Evolutionary conservation across 208 protist species (phyloP), one percentile per base, ranked within the genome.

Genomic region (Leishmania tropica): DNA sequence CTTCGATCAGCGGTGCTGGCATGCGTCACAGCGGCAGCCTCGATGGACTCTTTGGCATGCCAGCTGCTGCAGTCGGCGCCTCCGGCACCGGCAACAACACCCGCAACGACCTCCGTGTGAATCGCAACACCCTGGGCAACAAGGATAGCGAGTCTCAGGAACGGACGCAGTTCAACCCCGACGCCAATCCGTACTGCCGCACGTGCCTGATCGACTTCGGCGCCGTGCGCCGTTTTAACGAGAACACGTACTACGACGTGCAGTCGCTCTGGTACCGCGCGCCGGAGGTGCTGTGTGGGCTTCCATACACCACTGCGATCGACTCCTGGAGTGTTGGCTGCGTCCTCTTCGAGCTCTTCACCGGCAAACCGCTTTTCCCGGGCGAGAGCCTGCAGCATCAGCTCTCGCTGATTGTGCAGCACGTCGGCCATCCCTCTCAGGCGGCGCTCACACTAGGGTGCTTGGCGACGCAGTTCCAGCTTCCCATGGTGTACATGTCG

Each of bases 151-250:
- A 81, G 35, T 58, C 35, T 19, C 53, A 79, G 60, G 74, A 82
- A 70, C 58, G 62, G 40, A 64, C 40, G 42, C 76, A n/a, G 37
- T 31, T 58, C 37, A 77, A 28, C 60, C 56, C 67, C 48, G 56
- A 71, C 8, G 3, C 64, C 42, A 88, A 79, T 54, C 81, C 79
- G 28, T 85, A 85, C 79, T 83, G 79, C 71, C 85, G 87, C 79
- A 88, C 81, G 60, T 89, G 85, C 71, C 91, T 99, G 60, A 99
- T 99, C 84, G 99, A 99, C 91, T 99, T 99, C 88, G 99, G 99
- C 6, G 98, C 96, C 45, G 97, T 96, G 45, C 99, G 99, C 82
- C 98, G 96, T 73, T 96, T 98, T 60, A 87, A 98, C 85, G 98
- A 99, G 83, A 95, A 97, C 81, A 89, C 88, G 1, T 99, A 99